These are phyloP conservation scores for Ceratobasidium sp. DNA, from an alignment of 1,284 basidiomycete species.

Conservation along the genomic window DNA sequence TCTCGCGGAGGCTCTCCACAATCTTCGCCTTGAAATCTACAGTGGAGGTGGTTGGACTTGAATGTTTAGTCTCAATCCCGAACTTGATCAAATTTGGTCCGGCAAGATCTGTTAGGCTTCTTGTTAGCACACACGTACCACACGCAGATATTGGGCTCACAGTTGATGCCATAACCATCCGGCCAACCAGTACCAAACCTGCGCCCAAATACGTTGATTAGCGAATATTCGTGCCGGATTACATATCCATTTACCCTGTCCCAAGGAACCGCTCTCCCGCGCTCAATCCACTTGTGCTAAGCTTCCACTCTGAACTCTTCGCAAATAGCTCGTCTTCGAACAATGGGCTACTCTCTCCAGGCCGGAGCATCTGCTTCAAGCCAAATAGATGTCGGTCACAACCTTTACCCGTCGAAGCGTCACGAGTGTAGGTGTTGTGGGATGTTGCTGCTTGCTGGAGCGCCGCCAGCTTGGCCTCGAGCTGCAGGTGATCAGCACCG, in stretches of 20 bases:
- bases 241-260: conserved; percentile 69
- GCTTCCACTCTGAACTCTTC: conserved; percentile 83
- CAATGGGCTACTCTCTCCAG: conserved; percentile 58
- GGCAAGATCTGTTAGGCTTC: conserved; percentile 69
- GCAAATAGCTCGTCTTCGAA: conserved; percentile 83
- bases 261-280: conserved; percentile 88
- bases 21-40: conserved; percentile 71
- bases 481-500: not conserved
- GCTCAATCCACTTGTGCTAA: conserved; percentile 90
- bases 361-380: conserved; percentile 70
- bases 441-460: conserved; percentile 73
- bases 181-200: conserved; percentile 79
- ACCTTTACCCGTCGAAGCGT: conserved; percentile 83
- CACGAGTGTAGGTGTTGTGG: conserved; percentile 78
- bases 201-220: not conserved
- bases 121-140: not conserved
- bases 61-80: conserved; percentile 90
- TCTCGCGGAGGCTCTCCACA: conserved; percentile 72
- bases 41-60: conserved; percentile 75
- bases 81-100: conserved; percentile 86
- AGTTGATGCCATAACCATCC: conserved; percentile 92
- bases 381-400: conserved; percentile 94
- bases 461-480: conserved; percentile 53
- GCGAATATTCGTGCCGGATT: conserved; percentile 45
- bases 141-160: conserved; percentile 57